A percentile compares a stretch with the other conserved stretches of the same genome.
Conservation (phyloP, 192 early-diverging fungal genomes). For the Entomortierella beljakovae region DNA sequence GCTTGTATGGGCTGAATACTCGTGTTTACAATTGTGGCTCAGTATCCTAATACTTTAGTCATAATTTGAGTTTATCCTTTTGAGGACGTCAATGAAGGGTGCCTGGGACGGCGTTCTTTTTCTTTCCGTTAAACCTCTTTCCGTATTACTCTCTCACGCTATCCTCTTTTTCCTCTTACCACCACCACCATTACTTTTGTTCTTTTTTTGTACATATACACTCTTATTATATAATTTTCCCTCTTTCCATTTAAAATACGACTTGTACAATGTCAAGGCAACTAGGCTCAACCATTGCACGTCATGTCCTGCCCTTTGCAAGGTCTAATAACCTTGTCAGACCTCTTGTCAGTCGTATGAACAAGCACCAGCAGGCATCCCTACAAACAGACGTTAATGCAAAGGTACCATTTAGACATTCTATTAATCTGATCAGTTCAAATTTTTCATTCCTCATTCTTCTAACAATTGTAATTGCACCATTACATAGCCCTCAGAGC, state of each 20-base stretch:
- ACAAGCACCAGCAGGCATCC: slow-evolving; percentile 52
- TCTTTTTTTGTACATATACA: background rate
- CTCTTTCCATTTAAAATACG: background rate
- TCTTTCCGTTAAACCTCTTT: background rate
- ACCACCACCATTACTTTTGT: background rate
- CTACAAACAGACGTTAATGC: slow-evolving; percentile 30
- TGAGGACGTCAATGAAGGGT: background rate
- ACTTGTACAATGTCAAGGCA: slow-evolving; percentile 40
- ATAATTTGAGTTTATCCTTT: background rate
- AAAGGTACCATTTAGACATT: slow-evolving; percentile 25
- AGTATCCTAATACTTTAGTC: background rate
- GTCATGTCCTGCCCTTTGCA: slow-evolving; percentile 53
- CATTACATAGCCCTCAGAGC: background rate
- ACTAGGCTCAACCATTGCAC: slow-evolving; percentile 32
- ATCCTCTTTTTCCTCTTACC: background rate
- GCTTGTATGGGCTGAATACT: background rate
- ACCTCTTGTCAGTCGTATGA: slow-evolving; percentile 48
- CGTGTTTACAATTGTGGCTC: slow-evolving; percentile 31
- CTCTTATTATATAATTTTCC: no score
- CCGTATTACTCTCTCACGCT: background rate
- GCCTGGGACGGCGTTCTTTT: slow-evolving; percentile 4
- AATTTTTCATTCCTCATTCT: background rate
- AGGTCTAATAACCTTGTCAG: slow-evolving; percentile 32
- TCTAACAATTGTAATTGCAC: background rate
- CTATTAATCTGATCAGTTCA: background rate